Evolutionary conservation across 2,329 filamentous ascomycete species (phyloP).

Genomic region (Arthrinium phaeospermum): DNA sequence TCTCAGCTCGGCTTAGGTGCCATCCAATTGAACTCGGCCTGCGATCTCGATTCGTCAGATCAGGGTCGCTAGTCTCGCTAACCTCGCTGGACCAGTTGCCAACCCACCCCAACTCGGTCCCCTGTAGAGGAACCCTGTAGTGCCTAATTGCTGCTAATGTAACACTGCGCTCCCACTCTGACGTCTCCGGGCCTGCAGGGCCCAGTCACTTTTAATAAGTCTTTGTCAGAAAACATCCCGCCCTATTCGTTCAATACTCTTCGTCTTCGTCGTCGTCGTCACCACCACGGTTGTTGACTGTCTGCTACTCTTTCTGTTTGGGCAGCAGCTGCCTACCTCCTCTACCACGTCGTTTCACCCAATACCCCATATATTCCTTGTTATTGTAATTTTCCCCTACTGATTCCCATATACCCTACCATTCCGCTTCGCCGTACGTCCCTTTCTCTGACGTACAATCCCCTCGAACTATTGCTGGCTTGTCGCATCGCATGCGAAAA

Average conservation of each 20-base stretch:
- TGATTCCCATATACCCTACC: neutral
- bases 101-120: neutral
- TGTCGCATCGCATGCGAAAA: neutral
- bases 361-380: neutral
- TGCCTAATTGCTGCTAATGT: neutral
- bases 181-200: constrained; percentile 5
- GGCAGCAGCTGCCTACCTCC: neutral
- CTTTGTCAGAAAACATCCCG: constrained; percentile 6
- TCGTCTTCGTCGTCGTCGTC: neutral
- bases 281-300: neutral
- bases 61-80: constrained; percentile 7
- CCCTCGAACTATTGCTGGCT: neutral
- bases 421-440: neutral
- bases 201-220: constrained; percentile 10
- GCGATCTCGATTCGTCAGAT: constrained; percentile 13
- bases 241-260: neutral
- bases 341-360: neutral
- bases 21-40: neutral
- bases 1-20: constrained; percentile 4
- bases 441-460: neutral
- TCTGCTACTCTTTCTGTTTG: neutral
- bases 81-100: neutral
- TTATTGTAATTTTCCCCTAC: neutral
- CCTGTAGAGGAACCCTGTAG: neutral
- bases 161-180: constrained; percentile 2